Evolutionary conservation across 768 basidiomycete species (phyloP).

Genomic region (Dioszegia aurantiaca): DNA sequence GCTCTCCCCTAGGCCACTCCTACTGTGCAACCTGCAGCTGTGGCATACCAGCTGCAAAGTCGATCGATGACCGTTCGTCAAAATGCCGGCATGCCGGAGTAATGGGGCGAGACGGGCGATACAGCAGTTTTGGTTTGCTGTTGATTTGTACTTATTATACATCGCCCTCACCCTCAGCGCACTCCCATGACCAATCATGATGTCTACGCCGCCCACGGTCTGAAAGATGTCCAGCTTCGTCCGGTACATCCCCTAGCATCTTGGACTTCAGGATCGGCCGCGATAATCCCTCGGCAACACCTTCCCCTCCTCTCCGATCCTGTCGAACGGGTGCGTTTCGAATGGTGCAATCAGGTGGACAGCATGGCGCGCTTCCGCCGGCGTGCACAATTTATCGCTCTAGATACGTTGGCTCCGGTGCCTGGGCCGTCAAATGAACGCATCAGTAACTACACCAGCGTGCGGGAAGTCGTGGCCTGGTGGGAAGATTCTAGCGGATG

Average conservation of each 20-base stretch:
- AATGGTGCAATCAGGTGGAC: not conserved
- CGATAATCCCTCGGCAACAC: not conserved
- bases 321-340: constrained; percentile 1
- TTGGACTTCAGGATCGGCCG: not conserved
- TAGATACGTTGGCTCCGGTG: constrained; percentile 13
- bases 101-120: too few relatives aligned
- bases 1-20: too few relatives aligned
- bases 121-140: too few relatives aligned
- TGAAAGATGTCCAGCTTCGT: constrained; percentile 3
- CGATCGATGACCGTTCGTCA: too few relatives aligned
- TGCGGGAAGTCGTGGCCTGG: constrained; percentile 21
- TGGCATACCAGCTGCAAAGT: too few relatives aligned
- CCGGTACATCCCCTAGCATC: not conserved
- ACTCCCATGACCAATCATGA: not conserved
- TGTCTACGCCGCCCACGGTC: not conserved
- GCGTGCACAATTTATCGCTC: constrained; percentile 16
- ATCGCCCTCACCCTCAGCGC: too few relatives aligned
- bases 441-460: not conserved
- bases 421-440: not conserved
- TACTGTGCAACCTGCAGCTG: too few relatives aligned
- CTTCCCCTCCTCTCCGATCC: not conserved
- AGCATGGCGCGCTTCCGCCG: constrained; percentile 17
- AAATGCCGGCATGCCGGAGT: too few relatives aligned
- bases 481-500: constrained; percentile 29
- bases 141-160: too few relatives aligned